These are phyloP conservation scores for Penicillium olsonii DNA, from an alignment of 2,329 filamentous ascomycete genomes.

Conservation along the genomic window DNA sequence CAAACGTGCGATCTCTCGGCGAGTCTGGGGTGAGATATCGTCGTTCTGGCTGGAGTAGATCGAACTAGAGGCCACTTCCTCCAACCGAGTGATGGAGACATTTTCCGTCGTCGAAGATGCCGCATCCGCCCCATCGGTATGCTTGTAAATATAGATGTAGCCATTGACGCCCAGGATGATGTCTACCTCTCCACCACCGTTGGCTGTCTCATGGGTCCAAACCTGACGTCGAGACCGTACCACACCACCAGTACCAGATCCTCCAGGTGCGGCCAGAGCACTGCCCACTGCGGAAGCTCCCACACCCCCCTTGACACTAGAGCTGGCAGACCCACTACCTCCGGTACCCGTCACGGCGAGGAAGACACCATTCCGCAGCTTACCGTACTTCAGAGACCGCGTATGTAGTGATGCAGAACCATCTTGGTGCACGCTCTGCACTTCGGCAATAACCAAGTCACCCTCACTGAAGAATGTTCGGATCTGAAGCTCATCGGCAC, in stretches of 20 bases:
- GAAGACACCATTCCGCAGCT: constrained; percentile 91
- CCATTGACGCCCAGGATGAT: constrained; percentile 93
- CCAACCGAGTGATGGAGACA: constrained; percentile 75
- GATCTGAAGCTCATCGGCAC: constrained; percentile 96
- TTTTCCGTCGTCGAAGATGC: constrained; percentile 50
- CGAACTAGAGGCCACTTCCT: constrained; percentile 79
- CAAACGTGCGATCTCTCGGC: constrained; percentile 84
- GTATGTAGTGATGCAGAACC: constrained; percentile 88
- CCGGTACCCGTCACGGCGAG: constrained; percentile 78
- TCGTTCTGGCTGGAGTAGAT: constrained; percentile 98
- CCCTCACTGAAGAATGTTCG: constrained; percentile 96
- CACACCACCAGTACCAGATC: constrained; percentile 62
- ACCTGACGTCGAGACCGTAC: constrained; percentile 82
- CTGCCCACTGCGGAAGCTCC: constrained; percentile 42
- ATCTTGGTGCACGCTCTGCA: constrained; percentile 84
- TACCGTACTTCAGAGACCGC: constrained; percentile 87
- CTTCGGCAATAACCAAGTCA: constrained; percentile 90
- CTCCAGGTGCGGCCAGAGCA: constrained; percentile 64
- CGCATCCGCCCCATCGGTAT: constrained; percentile 59
- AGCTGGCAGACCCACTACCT: constrained; percentile 58
- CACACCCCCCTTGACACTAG: constrained; percentile 33
- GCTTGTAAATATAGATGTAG: constrained; percentile 92
- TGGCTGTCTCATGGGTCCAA: constrained; percentile 66
- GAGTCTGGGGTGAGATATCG: constrained; percentile 70
- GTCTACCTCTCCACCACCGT: constrained; percentile 65